Evolutionary conservation across 345 rosid genomes (phyloP), one percentile per base, ranked within the genome.

Genomic region (Syzygium oleosum): DNA sequence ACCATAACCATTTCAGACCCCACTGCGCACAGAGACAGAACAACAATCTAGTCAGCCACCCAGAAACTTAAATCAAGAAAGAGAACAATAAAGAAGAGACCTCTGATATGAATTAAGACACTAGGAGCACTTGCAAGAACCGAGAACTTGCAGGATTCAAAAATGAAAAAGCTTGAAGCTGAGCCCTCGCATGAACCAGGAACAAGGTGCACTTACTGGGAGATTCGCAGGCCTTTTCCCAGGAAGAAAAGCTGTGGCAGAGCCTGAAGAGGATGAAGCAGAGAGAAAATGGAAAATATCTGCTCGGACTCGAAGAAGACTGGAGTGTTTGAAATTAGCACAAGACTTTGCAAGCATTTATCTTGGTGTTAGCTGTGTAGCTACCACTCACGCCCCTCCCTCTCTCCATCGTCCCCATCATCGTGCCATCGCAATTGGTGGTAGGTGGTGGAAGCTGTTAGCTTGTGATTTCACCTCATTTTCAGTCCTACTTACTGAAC

Each of bases 1-100:
- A 94, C 94, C 97, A 91, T 91, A 15, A 95, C 94, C 84, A 90
- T 87, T 90, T 97, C 96, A 90, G 96, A 88, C 52, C 91, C 92
- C 99, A 96, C 98, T 97, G 90, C 91, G 91, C 22, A 73, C 43
- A 38, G 53, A 63, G 15, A 29, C 68, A 16, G 38, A n/a, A 14
- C 65, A 29, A 19, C 54, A 46, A 25, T 52, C 55, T 7, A 13
- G 43, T 52, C 49, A 54, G 61, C 61, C 63, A 31, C 34, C 34
- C 58, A 54, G 58, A 54, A 54, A 46, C 16, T 52, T 19, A 12
- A 31, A 53, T 52, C 29, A 85, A 68, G 19, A 29, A 63, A 52
- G n/a, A 49, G 46, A 84, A 31, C 23, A 85, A 14, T 1, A 38
- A 58, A 34, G 53, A 22, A 7, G 46, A 56, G 83, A 73, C 7